Base-by-base conservation (phyloP, 2,329 filamentous ascomycete genomes). In the Hymenoscyphus salicellus region DNA sequence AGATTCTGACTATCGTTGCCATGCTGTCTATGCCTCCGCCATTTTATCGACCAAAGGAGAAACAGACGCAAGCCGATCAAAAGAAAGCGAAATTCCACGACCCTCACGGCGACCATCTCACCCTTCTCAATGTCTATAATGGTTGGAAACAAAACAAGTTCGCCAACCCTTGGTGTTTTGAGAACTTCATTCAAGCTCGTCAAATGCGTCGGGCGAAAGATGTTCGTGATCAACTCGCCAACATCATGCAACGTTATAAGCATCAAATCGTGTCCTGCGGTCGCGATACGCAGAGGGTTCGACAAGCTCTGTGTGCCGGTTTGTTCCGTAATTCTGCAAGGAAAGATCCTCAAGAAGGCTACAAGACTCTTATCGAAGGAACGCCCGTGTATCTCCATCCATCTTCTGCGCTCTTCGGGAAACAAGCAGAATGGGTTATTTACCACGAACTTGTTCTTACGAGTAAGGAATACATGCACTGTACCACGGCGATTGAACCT, bases 41-140 rank as follows among this genome's bases (percentile, higher is more conserved):
- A 55, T 99, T 98, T 79, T 96, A 97, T 78, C 89, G 96, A 0
- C 95, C 96, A 0, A 97, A 97, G 74, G 96, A 99, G 75, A 99
- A 99, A 80, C 94, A 98, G 75, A 85, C 91, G 58, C 92, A 97
- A 77, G 95, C 96, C 2, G 95, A 99, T 75, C 92, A 97, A 78
- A 98, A 98, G 82, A 97, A 97, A 78, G 84, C 93, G 69, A 97
- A 97, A 76, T 99, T 99, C 79, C 92, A 97, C 79, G 95, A 99
- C 73, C 91, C 94, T 0, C 88, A 92, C 63, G 95, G 95, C 61
- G 95, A 99, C 75, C 95, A 99, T 74, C 83, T 99, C 14, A 99
- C 95, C 0, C 83, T 98, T 0, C 86, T 99, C 55, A 99, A 99
- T 72, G 93, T 99, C 0, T 99, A 96, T 81, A 97, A 97, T 74